A percentile compares a stretch with the other conserved stretches of the same genome.
Conservation (phyloP, 2,329 filamentous ascomycete genomes). For the Parastagonospora avenae region DNA sequence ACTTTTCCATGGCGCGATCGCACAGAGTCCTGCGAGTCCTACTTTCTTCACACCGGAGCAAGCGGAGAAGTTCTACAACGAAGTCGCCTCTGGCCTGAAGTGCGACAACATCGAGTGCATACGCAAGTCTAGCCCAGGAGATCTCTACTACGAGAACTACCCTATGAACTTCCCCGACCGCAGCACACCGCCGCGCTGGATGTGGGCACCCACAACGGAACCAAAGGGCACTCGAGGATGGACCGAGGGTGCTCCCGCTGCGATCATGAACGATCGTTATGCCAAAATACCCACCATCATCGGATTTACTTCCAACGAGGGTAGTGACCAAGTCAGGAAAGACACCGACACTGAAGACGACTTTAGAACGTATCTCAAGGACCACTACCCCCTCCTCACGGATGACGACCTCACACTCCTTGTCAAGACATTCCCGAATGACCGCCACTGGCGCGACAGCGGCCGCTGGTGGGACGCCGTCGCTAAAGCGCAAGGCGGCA, state of each 20-base stretch:
- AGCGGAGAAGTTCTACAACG: conserved; percentile 38
- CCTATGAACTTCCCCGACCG: conserved; percentile 40
- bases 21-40: conserved; percentile 38
- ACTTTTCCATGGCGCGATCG: conserved; percentile 40
- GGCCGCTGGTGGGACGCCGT: conserved; percentile 40
- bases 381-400: conserved; percentile 55
- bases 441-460: conserved; percentile 41
- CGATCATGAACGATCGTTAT: conserved; percentile 33
- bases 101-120: conserved; percentile 39
- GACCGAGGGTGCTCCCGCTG: conserved; percentile 33
- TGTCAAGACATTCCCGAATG: conserved; percentile 36
- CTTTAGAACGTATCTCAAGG: conserved; percentile 39
- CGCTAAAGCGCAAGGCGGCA: conserved; percentile 40
- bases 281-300: conserved; percentile 40
- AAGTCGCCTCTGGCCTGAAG: conserved; percentile 37
- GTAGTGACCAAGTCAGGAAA: conserved; percentile 49
- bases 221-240: conserved; percentile 31
- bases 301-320: conserved; percentile 44
- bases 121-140: conserved; percentile 30
- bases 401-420: conserved; percentile 54
- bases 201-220: conserved; percentile 43
- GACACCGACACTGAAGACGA: conserved; percentile 45
- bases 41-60: conserved; percentile 40
- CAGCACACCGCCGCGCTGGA: conserved; percentile 40
- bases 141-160: conserved; percentile 42